A percentile compares a stretch with the other conserved stretches of the same genome.
Conservation (phyloP, 257 asterid species). For the Plectranthus barbatus region DNA sequence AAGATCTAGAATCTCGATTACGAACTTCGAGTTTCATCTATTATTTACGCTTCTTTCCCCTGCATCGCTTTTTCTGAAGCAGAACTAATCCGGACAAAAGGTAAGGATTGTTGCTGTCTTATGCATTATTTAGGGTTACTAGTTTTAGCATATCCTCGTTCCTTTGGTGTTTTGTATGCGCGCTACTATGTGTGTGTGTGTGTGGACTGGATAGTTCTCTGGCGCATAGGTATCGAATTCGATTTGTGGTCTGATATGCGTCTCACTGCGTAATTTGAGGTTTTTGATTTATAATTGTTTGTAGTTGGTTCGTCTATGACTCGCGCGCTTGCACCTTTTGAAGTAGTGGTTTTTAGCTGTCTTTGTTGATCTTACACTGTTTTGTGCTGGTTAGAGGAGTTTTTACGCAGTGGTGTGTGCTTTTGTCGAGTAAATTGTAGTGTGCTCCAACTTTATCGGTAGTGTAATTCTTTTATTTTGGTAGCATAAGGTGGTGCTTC, state of each 20-base stretch:
- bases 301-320: not conserved
- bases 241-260: not conserved
- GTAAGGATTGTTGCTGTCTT: not conserved
- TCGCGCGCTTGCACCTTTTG: not conserved
- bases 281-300: not conserved
- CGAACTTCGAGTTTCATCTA: not conserved
- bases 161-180: not conserved
- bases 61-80: not conserved
- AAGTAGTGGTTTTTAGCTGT: not conserved
- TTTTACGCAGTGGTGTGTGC: not conserved
- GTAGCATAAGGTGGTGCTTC: too few relatives aligned
- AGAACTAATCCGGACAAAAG: not conserved
- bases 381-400: not conserved
- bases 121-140: conserved; percentile 2
- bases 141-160: not conserved
- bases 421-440: not conserved
- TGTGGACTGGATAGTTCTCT: not conserved
- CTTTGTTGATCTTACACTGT: not conserved
- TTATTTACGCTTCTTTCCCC: not conserved
- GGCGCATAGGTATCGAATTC: not conserved
- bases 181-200: not conserved
- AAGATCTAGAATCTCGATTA: conserved; percentile 3
- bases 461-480: too few relatives aligned
- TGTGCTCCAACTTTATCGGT: not conserved
- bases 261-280: not conserved